These are phyloP conservation scores for Carpinus fangiana DNA, from an alignment of 306 rosid species.

Conservation along the genomic window DNA sequence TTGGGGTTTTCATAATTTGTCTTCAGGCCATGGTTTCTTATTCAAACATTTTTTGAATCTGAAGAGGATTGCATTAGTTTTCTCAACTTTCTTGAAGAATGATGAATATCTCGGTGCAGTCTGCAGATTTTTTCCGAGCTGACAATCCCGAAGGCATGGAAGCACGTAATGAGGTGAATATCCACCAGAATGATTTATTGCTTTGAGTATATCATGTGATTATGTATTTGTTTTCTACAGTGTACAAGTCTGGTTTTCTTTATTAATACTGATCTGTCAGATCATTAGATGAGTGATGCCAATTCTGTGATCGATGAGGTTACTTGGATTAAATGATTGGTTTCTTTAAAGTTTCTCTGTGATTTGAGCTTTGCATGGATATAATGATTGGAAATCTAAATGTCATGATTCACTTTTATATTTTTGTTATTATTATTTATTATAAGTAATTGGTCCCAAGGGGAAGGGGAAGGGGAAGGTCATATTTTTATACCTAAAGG, in stretches of 20 bases:
- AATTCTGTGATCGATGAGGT: neutral
- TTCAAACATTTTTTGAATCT: slow-evolving; percentile 8
- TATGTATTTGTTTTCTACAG: neutral
- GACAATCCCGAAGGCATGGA: slow-evolving; percentile 97
- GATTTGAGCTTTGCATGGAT: neutral
- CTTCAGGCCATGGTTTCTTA: neutral
- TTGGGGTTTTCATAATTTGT: slow-evolving; percentile 4
- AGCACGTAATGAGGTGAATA: slow-evolving; percentile 94
- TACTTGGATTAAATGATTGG: neutral
- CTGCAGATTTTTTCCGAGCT: slow-evolving; percentile 93
- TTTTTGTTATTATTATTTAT: neutral
- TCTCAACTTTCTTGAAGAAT: slow-evolving; percentile 19
- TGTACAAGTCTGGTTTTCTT: neutral
- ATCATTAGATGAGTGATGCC: neutral
- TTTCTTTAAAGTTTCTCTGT: neutral
- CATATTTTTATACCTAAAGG: too few species aligned
- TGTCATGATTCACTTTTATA: neutral
- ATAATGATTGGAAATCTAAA: neutral
- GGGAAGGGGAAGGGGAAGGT: too few species aligned
- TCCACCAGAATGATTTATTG: slow-evolving; percentile 21
- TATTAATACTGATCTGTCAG: neutral
- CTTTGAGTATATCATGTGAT: slow-evolving; percentile 21
- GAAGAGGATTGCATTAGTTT: slow-evolving; percentile 24
- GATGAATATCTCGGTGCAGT: slow-evolving; percentile 52
- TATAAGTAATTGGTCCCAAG: too few species aligned